Evolutionary conservation across 2,329 filamentous ascomycete species (phyloP), one percentile per base, ranked within the genome.

Genomic region (Trichoderma breve): DNA sequence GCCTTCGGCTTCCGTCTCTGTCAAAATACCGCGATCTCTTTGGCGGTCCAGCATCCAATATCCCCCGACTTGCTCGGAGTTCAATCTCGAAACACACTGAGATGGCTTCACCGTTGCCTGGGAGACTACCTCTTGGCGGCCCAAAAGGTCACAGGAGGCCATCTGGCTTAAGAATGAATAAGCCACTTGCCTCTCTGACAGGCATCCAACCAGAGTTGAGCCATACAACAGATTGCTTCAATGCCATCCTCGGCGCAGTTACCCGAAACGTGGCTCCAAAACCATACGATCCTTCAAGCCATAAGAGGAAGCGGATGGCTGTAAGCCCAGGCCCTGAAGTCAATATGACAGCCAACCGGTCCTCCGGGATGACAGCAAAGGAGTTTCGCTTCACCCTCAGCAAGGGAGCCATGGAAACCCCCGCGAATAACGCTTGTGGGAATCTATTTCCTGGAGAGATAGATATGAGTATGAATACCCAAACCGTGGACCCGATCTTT

Each of bases 31-130:
- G 78, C 14, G 73, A 78, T 57, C 73, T 78, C 3, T 79, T 80
- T 53, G 77, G 76, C 4, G 75, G 74, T 9, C 73, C 77, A 15
- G 75, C 77, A 3, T 80, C 82, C 7, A 83, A 82, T 43, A 83
- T 88, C 30, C 86, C 87, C 0, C 73, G 88, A 1, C 78, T 88
- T n/a, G 83, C 83, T 2, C 82, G 85, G 7, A 85, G 80, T 43
- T 79, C 81, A 0, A 74, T 86, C 8, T 82, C 85, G 2, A 80
- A 81, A 6, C 82, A 85, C 73, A 82, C 81, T 1, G 77, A 80
- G 34, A 76, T 81, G 1, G 79, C 82, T 9, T 79, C 84, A 1
- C 82, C 85, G 1, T 73, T 87, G 3, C 84, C 85, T 0, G 84
- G 84, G 2, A 80, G 81, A n/a, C 72, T 86, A 6, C 84, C 84